Evolutionary conservation across 2,329 filamentous ascomycete genomes (phyloP).

Genomic region (Fusarium pilosicola): DNA sequence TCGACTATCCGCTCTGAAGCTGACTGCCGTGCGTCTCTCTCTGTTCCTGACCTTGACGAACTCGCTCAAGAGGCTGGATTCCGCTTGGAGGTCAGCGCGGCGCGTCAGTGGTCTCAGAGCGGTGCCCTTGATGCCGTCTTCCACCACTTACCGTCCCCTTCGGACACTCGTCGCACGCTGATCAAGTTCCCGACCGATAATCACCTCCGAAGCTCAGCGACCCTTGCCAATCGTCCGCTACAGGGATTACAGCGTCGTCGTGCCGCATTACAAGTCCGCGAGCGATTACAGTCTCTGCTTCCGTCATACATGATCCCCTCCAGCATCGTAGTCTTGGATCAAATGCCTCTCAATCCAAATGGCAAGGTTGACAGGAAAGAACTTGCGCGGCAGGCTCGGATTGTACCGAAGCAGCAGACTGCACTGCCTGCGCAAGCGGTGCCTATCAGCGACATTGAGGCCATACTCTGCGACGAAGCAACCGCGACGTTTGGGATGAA

Average conservation of each 20-base stretch:
- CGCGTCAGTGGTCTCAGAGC: background rate
- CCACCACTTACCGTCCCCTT: fast-evolving
- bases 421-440: background rate
- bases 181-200: background rate
- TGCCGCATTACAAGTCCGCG: background rate
- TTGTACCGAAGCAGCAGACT: background rate
- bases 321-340: slow-evolving; percentile 32
- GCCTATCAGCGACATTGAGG: background rate
- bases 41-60: background rate
- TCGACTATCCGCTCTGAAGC: background rate
- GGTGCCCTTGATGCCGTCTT: background rate
- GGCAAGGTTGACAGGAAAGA: slow-evolving; percentile 40
- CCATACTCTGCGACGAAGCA: background rate
- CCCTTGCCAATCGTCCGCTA: slow-evolving; percentile 30
- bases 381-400: slow-evolving; percentile 1
- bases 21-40: background rate
- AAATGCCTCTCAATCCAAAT: slow-evolving; percentile 42
- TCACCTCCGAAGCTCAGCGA: background rate
- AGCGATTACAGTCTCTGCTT: slow-evolving; percentile 4
- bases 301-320: slow-evolving; percentile 44
- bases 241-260: slow-evolving; percentile 6
- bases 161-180: background rate
- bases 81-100: background rate
- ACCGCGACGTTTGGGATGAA: slow-evolving; percentile 1
- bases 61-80: background rate